Evolutionary conservation across 208 protist species (phyloP).

Genomic region (Balamuthia mandrillaris): DNA sequence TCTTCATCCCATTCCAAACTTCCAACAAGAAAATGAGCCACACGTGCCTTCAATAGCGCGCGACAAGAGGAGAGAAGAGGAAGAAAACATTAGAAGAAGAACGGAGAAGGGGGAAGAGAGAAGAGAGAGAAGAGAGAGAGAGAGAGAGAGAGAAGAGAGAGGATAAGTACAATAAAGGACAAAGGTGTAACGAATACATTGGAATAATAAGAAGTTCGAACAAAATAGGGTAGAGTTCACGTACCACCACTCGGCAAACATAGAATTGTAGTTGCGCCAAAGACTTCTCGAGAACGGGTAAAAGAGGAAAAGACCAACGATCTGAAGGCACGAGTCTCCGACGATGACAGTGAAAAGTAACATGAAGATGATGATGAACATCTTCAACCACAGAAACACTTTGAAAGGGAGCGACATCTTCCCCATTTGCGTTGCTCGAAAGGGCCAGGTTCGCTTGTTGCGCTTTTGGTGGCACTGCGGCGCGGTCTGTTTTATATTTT

Average conservation of each 20-base stretch:
- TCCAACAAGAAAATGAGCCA: constrained; percentile 30
- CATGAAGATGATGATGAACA: not conserved
- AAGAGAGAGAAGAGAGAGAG: not conserved
- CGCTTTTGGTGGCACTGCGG: too few relatives aligned
- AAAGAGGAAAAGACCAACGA: not conserved
- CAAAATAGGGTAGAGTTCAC: not conserved
- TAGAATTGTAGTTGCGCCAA: constrained; percentile 1
- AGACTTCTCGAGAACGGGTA: not conserved
- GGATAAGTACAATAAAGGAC: not conserved
- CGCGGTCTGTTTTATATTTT: too few relatives aligned
- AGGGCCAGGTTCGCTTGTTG: too few relatives aligned
- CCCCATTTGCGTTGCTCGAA: too few relatives aligned
- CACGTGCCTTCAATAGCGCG: not conserved
- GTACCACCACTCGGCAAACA: constrained; percentile 29
- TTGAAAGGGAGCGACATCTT: too few relatives aligned
- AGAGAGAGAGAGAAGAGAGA: not conserved
- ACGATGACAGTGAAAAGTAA: constrained; percentile 1
- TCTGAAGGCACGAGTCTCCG: not conserved
- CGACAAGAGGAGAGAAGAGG: not conserved
- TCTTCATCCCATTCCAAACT: constrained; percentile 21
- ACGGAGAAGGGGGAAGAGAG: not conserved
- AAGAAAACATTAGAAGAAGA: not conserved
- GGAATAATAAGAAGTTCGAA: too few relatives aligned
- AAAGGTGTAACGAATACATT: too few relatives aligned
- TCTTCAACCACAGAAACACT: too few relatives aligned